A percentile compares a stretch with the other conserved stretches of the same genome.
These are phyloP conservation scores for Globisporangium megalacanthum DNA, from an alignment of 352 stramenopile species.

Conservation along the genomic window DNA sequence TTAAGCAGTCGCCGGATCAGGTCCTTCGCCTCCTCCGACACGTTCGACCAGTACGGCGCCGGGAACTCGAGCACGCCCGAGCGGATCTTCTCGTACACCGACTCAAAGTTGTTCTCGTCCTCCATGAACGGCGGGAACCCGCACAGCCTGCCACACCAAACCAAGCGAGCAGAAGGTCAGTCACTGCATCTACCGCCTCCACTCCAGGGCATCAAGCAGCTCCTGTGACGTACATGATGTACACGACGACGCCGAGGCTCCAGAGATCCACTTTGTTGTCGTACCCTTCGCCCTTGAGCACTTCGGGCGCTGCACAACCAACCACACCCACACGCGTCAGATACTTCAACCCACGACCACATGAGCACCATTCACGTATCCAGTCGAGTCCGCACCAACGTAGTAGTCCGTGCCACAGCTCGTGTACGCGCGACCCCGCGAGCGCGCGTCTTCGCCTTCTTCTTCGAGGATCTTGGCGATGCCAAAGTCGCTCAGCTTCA, in stretches of 20 bases:
- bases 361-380: background rate
- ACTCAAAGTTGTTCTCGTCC: slow-evolving; percentile 78
- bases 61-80: slow-evolving; percentile 75
- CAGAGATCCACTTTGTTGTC: slow-evolving; percentile 86
- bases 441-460: slow-evolving; percentile 63
- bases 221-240: slow-evolving; percentile 69
- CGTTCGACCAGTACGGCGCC: slow-evolving; percentile 81
- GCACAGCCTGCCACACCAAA: slow-evolving; percentile 40
- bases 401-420: slow-evolving; percentile 87
- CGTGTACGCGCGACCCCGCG: slow-evolving; percentile 75
- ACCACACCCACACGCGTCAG: background rate
- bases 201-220: background rate
- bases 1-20: slow-evolving; percentile 79
- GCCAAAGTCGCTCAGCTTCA: slow-evolving; percentile 82
- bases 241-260: slow-evolving; percentile 82
- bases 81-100: slow-evolving; percentile 82
- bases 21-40: slow-evolving; percentile 81
- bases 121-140: slow-evolving; percentile 79
- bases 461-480: slow-evolving; percentile 83
- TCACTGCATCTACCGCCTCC: background rate
- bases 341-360: background rate
- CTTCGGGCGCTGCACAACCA: slow-evolving; percentile 48
- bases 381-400: slow-evolving; percentile 34
- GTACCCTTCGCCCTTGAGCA: slow-evolving; percentile 81
- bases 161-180: background rate